Evolutionary conservation across 306 rosid genomes (phyloP), one percentile per base, ranked within the genome.

Genomic region (Echinosophora koreensis): DNA sequence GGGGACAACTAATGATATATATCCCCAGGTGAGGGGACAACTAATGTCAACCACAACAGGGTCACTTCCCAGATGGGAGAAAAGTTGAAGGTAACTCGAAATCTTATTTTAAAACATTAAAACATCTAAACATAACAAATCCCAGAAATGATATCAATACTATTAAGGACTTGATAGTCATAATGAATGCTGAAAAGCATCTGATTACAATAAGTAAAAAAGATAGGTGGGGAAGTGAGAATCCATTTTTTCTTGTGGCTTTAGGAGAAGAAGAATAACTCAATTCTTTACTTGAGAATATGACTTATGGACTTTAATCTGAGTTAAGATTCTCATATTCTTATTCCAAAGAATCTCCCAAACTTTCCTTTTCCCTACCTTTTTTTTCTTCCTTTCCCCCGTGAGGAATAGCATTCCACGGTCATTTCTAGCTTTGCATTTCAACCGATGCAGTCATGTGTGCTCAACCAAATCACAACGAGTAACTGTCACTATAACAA

Each of bases 241-340:
- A 94, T 92, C 98, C 97, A 90, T 92, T 89, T 92, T 92, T 90
- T 92, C 90, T 89, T 81, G 97, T 94, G 98, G 93, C 88, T 77
- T 90, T 79, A 37, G 77, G 71, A 75, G 74, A 80, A 88, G 92
- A 86, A 83, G 87, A 89, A 94, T 82, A 89, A 87, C 80, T 16
- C 73, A 68, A 90, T 90, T 87, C 97, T 87, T 94, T 93, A 80
- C 94, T 90, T 88, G 86, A 90, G 96, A 91, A 91, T 93, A 87
- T 86, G 82, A 89, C 84, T 81, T 80, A 72, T 79, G 76, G 90
- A 74, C 92, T 86, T 87, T 84, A 84, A 66, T 83, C 84, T 86
- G 79, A 83, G 89, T 90, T 88, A 83, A 86, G 89, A 94, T 94
- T 91, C 97, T 77, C 66, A 84, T 47, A 78, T 90, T 89, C 97